Base-by-base conservation (phyloP, 805 yeast genomes). In the Scheffersomyces ergatensis region DNA sequence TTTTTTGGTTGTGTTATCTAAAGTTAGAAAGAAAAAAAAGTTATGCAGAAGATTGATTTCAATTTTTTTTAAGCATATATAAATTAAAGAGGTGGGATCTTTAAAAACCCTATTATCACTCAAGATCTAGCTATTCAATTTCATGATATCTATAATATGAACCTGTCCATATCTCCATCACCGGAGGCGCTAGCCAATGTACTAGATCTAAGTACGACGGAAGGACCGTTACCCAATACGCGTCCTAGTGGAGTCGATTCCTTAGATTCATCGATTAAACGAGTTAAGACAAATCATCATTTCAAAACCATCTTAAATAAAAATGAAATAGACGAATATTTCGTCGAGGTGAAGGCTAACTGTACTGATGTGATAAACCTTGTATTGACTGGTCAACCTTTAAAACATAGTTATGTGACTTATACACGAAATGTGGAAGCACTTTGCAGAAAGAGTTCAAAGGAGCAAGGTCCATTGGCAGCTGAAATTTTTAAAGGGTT, bases 381-480 rank as follows among this genome's bases (percentile, higher is more conserved):
- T 29, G 32, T 29, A 12, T 47, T 65, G 5, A 24, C 24, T 2
- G 58, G 46, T 7, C 9, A 25, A 13, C 43, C 43, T 1, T 38
- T 58, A 20, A 36, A 27, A 19, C 50, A 41, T 27, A 55, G 63
- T 33, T 61, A 54, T 42, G 49, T 51, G 13, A 47, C 49, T 23
- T 57, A 60, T 44, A 58, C 62, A 40, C 46, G 48, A 12, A 48
- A 53, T 4, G 65, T 63, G 12, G 71, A 69, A 45, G 41, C 52
- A 16, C 43, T 67, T 7, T 66, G 72, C 42, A 47, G 55, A 19
- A 55, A 46, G 42, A 62, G 58, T 37, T 60, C 62, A 33, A 43
- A 54, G 3, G 72, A 67, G 46, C 70, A 65, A 42, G 50, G 64
- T 17, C 49, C 52, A 34, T 41, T 69, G 4, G 51, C 54, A 12